Percentiles rank a stretch among this genome's conserved stretches.
phyloP scores from a whole-genome alignment of 2,329 filamentous ascomycete species.

The Exserohilum turcica region DNA sequence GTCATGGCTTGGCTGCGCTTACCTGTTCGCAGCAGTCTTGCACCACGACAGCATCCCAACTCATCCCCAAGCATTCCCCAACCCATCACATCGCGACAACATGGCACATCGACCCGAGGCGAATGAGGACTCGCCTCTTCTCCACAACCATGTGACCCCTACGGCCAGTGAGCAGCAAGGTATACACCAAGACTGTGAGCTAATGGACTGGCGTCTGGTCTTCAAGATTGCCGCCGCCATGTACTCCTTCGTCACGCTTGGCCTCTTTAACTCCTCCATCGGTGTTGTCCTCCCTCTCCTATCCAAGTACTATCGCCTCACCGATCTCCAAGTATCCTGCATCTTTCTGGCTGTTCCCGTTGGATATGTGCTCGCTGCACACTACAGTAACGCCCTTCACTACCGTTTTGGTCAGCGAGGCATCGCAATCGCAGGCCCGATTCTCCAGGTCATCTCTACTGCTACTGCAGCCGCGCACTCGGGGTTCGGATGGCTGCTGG shows the following conservation, averaged over 20 bases:
- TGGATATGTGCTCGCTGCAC: conserved; percentile 54
- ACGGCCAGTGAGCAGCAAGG: background rate
- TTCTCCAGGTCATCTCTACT: conserved; percentile 45
- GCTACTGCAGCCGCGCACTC: conserved; percentile 35
- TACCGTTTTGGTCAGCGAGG: conserved; percentile 50
- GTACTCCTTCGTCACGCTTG: conserved; percentile 63
- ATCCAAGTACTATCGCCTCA: conserved; percentile 49
- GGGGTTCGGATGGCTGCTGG: conserved; percentile 42
- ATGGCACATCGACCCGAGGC: conserved; percentile 3
- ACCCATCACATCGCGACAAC: conserved; percentile 3
- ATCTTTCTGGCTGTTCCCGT: conserved; percentile 52
- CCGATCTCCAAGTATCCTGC: conserved; percentile 52
- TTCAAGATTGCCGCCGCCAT: conserved; percentile 59
- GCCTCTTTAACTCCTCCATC: conserved; percentile 40
- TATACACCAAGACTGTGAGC: background rate
- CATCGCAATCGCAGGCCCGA: conserved; percentile 49
- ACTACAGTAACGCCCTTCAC: conserved; percentile 50
- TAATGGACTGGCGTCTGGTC: conserved; percentile 1
- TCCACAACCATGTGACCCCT: background rate
- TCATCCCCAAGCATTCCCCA: background rate
- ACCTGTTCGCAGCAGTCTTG: conserved; percentile 11
- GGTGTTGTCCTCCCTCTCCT: conserved; percentile 48
- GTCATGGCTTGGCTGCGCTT: conserved; percentile 15
- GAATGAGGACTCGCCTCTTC: conserved; percentile 13
- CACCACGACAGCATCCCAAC: conserved; percentile 6